Evolutionary conservation across 1,284 basidiomycete species (phyloP), one percentile per base, ranked within the genome.

Genomic region (Sporisorium graminicola): DNA sequence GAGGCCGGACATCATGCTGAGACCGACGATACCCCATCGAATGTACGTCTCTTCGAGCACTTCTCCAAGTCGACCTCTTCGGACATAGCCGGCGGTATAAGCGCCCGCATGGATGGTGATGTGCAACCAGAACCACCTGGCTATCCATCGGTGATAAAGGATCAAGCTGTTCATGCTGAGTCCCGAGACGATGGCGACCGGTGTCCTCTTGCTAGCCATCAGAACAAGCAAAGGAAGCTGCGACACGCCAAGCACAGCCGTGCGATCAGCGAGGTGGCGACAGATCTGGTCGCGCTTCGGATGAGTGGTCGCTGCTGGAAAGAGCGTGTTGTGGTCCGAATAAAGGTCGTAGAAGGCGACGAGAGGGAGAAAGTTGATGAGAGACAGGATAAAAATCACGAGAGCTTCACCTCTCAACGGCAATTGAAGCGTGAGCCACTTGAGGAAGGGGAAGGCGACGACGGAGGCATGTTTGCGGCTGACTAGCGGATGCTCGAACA

Each of bases 141-240:
- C 81, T 9, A 87, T 74, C 83, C 83, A 85, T 10, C 85, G 79
- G 42, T 87, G 86, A 27, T 81, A 81, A 2, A 86, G 69, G 65
- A 86, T 83, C 26, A 81, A 59, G 13, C 76, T 81, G 40, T 81
- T 76, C 71, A 84, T 85, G 35, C 64, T 20, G 37, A 82, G 59
- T 3, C 82, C 77, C 0, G 78, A 79, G 46, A 86, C 24, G 58
- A 79, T 77, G 2, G 78, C 65, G 6, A 86, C 22, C 18, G 84
- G 77, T 18, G 80, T 84, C 58, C 85, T 80, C 9, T 86, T 78
- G n/a, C 81, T 82, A 0, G 84, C 81, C 44, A 86, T 77, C 14
- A 86, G 55, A 44, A 86, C 72, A 18, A 85, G 69, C 44, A 86
- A 72, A 2, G 85, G 85, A 4, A 84, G 65, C 20, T 79, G 68